These are phyloP conservation scores for Wickerhamomyces canadensis DNA, from an alignment of 805 yeast genomes.

Conservation along the genomic window DNA sequence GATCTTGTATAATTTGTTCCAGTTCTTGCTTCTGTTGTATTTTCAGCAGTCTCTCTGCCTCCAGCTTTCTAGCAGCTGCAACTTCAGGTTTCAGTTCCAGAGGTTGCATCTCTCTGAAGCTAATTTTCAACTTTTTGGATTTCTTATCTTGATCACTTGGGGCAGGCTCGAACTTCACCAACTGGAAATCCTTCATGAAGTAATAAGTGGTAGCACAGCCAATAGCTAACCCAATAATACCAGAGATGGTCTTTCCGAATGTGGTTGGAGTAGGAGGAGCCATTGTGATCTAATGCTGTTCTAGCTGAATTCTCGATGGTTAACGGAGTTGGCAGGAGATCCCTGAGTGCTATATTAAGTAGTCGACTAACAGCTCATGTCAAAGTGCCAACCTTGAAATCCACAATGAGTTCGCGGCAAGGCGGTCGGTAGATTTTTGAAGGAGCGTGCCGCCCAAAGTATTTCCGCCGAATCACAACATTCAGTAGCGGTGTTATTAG, in stretches of 20 bases:
- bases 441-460: too few species aligned
- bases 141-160: conserved; percentile 34
- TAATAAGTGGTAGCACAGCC: conserved; percentile 14
- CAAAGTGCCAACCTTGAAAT: too few species aligned
- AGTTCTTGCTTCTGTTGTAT: conserved; percentile 4
- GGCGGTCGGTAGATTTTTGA: too few species aligned
- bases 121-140: conserved; percentile 32
- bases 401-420: too few species aligned
- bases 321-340: too few species aligned
- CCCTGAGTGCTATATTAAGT: too few species aligned
- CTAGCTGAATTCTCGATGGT: too few species aligned
- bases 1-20: conserved; percentile 14
- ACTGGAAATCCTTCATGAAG: conserved; percentile 21
- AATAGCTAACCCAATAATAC: conserved; percentile 11
- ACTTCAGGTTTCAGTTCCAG: conserved; percentile 33
- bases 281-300: too few species aligned
- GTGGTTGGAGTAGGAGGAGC: conserved; percentile 9
- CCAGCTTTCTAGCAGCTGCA: conserved; percentile 3
- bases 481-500: too few species aligned
- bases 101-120: conserved; percentile 32
- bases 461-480: too few species aligned
- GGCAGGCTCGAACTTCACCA: conserved; percentile 36
- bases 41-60: not conserved
- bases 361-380: too few species aligned
- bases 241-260: conserved; percentile 14